Evolutionary conservation across 2,329 filamentous ascomycete genomes (phyloP), one percentile per base, ranked within the genome.

Genomic region (Cyphellophora attinorum): DNA sequence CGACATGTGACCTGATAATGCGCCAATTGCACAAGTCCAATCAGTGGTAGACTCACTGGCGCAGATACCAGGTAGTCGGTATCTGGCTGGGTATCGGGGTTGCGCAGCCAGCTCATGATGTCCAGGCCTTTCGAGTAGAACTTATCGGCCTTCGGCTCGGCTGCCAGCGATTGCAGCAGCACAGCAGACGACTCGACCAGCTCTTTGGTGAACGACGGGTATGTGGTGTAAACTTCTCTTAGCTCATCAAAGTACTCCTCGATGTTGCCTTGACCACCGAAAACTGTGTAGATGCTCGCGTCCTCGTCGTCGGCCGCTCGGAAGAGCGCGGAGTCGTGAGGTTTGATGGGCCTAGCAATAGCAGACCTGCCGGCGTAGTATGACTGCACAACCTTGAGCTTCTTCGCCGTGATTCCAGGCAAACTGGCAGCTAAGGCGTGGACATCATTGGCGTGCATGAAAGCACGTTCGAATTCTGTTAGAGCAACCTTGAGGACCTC

Each of bases 171-270:
- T 56, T 89, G 85, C n/a, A 98, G 74, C 35, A 93, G 77, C 53
- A 93, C 81, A 11, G 91, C 88, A 5, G 86, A 80, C 15, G 78
- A 74, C 17, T 73, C 72, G 53, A 98, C 74, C 45, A 96, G 77
- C 46, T 93, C 85, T 48, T 85, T 81, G 4, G 95, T 77, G 48
- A 98, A 93, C 17, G 82, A 82, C 10, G 84, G 81, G 63, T 98
- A 98, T 40, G 88, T 94, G 51, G 71, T 78, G 67, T 89, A 89
- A 39, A 96, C 75, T 58, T 93, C 82, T 37, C 91, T 79, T 43
- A 98, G 74, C 67, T 98, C 91, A 49, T 98, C 89, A 53, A 98
- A 98, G 64, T 98, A 98, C 64, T 98, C 93, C 62, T 98, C 89
- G 45, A 98, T 96, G 61, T 98, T 98, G 51, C 91, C 91, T 60